These are phyloP conservation scores for Dactylis glomerata DNA, from an alignment of 176 grass and related monocot genomes.

Conservation along the genomic window DNA sequence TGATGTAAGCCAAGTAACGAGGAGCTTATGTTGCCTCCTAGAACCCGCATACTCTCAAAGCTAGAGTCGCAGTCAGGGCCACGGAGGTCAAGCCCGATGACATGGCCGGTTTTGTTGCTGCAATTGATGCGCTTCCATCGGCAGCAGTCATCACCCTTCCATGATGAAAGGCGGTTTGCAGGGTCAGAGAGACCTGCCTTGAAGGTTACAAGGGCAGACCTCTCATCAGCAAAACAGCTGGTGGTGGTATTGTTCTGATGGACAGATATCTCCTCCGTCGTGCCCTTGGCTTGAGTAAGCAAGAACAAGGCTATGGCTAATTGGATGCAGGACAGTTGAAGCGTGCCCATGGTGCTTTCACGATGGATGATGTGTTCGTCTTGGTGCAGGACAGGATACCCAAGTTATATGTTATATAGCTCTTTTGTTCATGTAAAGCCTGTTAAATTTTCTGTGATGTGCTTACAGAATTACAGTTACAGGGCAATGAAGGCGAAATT, in stretches of 20 bases:
- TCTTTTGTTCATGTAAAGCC: too few relatives aligned
- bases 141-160: constrained; percentile 22
- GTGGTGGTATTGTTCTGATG: background rate
- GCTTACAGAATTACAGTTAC: too few relatives aligned
- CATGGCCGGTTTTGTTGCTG: constrained; percentile 15
- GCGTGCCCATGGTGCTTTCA: too few relatives aligned
- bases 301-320: background rate
- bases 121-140: constrained; percentile 9
- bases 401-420: too few relatives aligned
- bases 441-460: too few relatives aligned
- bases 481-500: too few relatives aligned
- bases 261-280: background rate
- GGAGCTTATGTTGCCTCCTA: constrained; percentile 24
- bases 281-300: background rate
- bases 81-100: background rate
- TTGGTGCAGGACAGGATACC: too few relatives aligned
- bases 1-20: background rate
- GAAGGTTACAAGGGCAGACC: background rate
- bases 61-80: background rate
- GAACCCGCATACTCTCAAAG: background rate
- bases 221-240: background rate
- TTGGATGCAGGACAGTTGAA: too few relatives aligned
- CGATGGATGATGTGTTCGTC: too few relatives aligned
- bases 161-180: background rate
- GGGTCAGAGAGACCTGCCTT: background rate